These are phyloP conservation scores for Magnolia officinalis DNA, from an alignment of 164 flowering plant species.

Conservation along the genomic window DNA sequence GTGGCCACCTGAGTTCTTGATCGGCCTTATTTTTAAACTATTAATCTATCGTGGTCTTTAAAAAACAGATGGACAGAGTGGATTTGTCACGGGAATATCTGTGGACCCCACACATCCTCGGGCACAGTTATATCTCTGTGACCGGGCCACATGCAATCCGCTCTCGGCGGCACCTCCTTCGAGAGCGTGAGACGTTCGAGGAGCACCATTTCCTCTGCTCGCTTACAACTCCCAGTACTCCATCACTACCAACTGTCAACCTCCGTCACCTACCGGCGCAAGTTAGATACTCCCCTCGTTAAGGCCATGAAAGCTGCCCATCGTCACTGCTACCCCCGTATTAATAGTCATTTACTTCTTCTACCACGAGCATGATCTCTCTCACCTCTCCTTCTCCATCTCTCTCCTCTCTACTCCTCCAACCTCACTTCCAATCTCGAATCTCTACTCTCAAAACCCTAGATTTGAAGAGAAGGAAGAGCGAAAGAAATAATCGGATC, in stretches of 20 bases:
- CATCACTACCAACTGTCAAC: not conserved
- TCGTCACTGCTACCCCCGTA: not conserved
- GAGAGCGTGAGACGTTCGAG: not conserved
- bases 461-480: conserved; percentile 13
- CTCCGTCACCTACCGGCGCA: not conserved
- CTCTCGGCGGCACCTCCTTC: not conserved
- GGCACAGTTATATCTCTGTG: no score
- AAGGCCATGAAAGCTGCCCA: not conserved
- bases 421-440: not conserved
- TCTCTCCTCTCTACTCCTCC: not conserved
- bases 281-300: not conserved
- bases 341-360: not conserved
- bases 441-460: not conserved
- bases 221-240: not conserved
- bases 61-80: no score
- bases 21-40: no score
- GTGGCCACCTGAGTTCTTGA: no score
- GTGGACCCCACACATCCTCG: no score
- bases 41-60: no score
- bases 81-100: no score
- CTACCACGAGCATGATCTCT: not conserved
- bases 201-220: not conserved
- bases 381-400: conserved; percentile 1
- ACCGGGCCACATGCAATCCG: no score
- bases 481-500: not conserved